Evolutionary conservation across 176 grass and related monocot genomes (phyloP).

Genomic region (Carex scoparia): DNA sequence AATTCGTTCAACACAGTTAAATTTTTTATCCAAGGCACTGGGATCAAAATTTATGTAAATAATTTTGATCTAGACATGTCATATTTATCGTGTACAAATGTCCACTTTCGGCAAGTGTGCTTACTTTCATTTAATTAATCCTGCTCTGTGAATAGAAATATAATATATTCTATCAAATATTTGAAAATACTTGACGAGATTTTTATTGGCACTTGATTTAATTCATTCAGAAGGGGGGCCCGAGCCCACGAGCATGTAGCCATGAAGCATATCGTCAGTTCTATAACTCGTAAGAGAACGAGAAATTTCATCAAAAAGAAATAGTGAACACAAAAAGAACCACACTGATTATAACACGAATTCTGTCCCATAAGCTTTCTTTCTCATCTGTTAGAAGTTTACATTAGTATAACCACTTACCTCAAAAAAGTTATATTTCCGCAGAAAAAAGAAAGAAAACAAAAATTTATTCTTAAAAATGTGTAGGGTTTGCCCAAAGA

Average conservation of each 20-base stretch:
- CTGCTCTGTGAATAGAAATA: not conserved
- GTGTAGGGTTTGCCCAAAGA: constrained; percentile 3
- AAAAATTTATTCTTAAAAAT: not conserved
- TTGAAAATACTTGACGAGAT: not conserved
- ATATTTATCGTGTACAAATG: not conserved
- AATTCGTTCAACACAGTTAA: not conserved
- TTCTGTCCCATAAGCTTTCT: not conserved
- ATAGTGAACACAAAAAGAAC: not conserved
- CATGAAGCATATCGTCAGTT: not conserved
- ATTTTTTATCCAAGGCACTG: too few species aligned
- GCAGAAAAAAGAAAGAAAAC: not conserved
- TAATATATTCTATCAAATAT: not conserved
- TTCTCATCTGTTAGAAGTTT: not conserved
- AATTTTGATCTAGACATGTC: not conserved
- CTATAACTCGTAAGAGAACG: not conserved
- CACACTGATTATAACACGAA: not conserved
- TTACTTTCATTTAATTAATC: not conserved
- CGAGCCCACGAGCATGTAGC: not conserved
- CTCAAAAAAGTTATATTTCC: not conserved
- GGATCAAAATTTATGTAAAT: not conserved
- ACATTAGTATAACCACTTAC: not conserved
- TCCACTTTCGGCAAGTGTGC: not conserved
- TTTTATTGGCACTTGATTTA: not conserved
- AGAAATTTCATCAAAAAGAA: not conserved
- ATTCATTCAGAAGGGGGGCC: too few species aligned